Percentiles rank a stretch among this genome's conserved stretches.
Evolutionary conservation across 176 grass and related monocot genomes (phyloP).

Genomic region (Carex pumila): DNA sequence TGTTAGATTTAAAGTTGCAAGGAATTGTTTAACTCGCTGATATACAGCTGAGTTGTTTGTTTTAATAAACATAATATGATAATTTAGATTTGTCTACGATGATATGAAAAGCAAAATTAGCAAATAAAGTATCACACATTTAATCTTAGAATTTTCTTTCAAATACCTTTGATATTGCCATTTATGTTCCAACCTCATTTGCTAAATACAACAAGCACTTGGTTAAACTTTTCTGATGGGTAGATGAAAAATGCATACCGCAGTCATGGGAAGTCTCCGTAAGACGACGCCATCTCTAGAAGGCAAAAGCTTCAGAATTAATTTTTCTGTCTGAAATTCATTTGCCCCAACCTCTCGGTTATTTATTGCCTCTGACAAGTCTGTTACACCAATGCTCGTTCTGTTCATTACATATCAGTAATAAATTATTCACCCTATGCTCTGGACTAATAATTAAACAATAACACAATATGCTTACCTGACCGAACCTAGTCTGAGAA

Average conservation of each 20-base stretch:
- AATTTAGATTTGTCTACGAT: background rate
- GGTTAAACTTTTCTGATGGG: background rate
- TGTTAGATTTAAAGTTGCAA: background rate
- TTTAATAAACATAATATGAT: background rate
- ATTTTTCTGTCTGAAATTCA: conserved; percentile 25
- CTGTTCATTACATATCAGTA: conserved; percentile 11
- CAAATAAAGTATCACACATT: background rate
- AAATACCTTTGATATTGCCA: background rate
- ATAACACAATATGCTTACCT: conserved; percentile 2
- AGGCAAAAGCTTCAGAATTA: conserved; percentile 29
- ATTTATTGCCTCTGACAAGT: background rate
- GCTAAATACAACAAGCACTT: background rate
- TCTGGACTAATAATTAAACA: conserved; percentile 8
- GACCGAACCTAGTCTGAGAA: conserved; percentile 23
- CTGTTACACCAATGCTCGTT: conserved; percentile 1
- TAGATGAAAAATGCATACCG: conserved; percentile 11
- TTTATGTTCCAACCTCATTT: background rate
- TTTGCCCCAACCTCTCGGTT: background rate
- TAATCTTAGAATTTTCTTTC: background rate
- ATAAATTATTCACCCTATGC: background rate
- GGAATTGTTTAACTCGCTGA: background rate
- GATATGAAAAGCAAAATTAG: background rate
- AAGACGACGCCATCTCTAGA: conserved; percentile 33
- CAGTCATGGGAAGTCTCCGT: conserved; percentile 33
- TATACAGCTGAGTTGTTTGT: background rate